Percentiles rank a stretch among this genome's conserved stretches.
Conservation (phyloP, 2,329 filamentous ascomycete genomes). For the Fusarium siculi region DNA sequence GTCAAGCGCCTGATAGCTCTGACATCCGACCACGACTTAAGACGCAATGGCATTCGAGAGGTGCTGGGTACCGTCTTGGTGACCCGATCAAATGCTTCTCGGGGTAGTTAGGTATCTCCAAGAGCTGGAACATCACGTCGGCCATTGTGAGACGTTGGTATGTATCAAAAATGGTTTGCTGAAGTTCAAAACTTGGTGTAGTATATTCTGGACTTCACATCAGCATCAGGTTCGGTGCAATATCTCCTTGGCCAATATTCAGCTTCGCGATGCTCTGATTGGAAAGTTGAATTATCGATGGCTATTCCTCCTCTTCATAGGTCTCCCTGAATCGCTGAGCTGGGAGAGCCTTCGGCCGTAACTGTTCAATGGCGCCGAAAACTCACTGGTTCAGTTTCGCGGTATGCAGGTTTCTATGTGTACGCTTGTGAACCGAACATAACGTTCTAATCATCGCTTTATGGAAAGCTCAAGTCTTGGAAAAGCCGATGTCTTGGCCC, state of each 20-base stretch:
- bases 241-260: not conserved
- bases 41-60: not conserved
- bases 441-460: rapidly evolving
- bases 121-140: not conserved
- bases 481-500: not conserved
- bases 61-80: too few species aligned
- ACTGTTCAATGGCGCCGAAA: not conserved
- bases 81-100: not conserved
- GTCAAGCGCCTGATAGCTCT: not conserved
- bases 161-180: not conserved
- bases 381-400: not conserved
- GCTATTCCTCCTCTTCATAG: not conserved
- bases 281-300: rapidly evolving
- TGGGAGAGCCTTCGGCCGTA: too few species aligned
- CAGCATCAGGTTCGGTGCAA: not conserved
- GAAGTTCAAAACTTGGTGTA: not conserved
- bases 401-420: not conserved
- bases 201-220: not conserved
- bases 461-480: not conserved
- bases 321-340: not conserved
- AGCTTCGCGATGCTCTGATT: not conserved
- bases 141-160: rapidly evolving
- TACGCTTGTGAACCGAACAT: not conserved
- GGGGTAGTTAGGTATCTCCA: not conserved
- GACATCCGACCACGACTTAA: not conserved